A percentile compares a stretch with the other conserved stretches of the same genome.
Conservation (phyloP, 1,139 yeast species). For the Yamadazyma aaseri region DNA sequence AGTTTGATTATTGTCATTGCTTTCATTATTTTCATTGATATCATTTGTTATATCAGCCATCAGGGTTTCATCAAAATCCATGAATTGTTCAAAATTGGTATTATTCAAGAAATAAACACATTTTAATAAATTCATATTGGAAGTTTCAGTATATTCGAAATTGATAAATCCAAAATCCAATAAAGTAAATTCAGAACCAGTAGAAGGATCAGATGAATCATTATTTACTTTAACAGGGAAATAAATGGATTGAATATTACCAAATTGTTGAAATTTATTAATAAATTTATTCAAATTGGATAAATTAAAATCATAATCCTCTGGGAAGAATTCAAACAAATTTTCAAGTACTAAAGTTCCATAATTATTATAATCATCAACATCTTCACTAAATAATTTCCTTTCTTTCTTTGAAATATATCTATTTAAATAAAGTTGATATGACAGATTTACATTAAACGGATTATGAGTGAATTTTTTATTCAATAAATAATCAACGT, state of each 20-base stretch:
- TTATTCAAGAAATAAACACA: conserved; percentile 33
- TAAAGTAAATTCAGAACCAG: conserved; percentile 18
- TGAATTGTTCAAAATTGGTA: conserved; percentile 26
- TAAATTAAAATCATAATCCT: conserved; percentile 14
- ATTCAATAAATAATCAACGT: conserved; percentile 32
- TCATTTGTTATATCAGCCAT: conserved; percentile 17
- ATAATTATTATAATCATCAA: conserved; percentile 23
- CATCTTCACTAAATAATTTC: conserved; percentile 15
- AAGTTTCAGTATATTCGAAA: conserved; percentile 20
- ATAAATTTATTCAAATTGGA: conserved; percentile 23
- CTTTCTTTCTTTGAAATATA: conserved; percentile 30
- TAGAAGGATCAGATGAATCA: conserved; percentile 7
- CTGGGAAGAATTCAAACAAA: conserved; percentile 32
- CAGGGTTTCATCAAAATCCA: conserved; percentile 16
- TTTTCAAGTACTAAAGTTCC: conserved; percentile 47
- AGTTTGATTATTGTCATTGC: conserved; percentile 30
- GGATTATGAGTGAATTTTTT: conserved; percentile 23
- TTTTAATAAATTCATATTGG: conserved; percentile 24
- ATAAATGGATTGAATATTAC: conserved; percentile 42
- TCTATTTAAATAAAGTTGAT: conserved; percentile 27
- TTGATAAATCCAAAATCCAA: conserved; percentile 32
- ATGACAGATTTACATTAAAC: conserved; percentile 28
- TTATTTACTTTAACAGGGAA: conserved; percentile 29
- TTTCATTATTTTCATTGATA: conserved; percentile 7
- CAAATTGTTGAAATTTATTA: conserved; percentile 35